These are phyloP conservation scores for Globisporangium camurandrum DNA, from an alignment of 352 stramenopile genomes.

Conservation along the genomic window DNA sequence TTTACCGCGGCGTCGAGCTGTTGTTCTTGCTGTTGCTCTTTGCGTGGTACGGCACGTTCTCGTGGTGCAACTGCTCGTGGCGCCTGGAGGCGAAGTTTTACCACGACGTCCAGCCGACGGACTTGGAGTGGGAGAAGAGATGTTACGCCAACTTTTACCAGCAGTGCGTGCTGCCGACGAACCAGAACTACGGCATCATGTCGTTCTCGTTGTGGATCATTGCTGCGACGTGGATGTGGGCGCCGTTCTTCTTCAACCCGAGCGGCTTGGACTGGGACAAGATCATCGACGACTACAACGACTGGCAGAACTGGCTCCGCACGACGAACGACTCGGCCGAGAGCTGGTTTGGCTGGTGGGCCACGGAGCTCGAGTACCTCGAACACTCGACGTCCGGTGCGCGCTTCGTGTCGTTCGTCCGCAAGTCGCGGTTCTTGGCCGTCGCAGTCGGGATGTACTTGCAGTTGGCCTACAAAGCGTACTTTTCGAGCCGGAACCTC, in stretches of 20 bases:
- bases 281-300: conserved; percentile 90
- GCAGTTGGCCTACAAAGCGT: conserved; percentile 74
- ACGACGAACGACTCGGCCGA: conserved; percentile 82
- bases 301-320: conserved; percentile 93
- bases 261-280: conserved; percentile 97
- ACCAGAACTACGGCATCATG: conserved; percentile 96
- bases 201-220: conserved; percentile 97
- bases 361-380: conserved; percentile 71
- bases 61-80: conserved; percentile 86
- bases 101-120: conserved; percentile 60
- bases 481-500: conserved; percentile 56
- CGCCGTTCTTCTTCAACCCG: conserved; percentile 93
- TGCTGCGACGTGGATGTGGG: conserved; percentile 84
- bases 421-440: conserved; percentile 75
- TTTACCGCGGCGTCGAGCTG: conserved; percentile 97
- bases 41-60: conserved; percentile 91
- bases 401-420: conserved; percentile 61
- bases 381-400: conserved; percentile 64
- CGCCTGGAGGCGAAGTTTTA: conserved; percentile 62
- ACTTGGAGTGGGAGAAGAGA: conserved; percentile 67
- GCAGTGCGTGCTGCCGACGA: conserved; percentile 89
- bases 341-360: conserved; percentile 87
- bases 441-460: conserved; percentile 73
- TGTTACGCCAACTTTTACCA: conserved; percentile 83
- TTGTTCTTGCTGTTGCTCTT: conserved; percentile 76